Percentiles rank a stretch among this genome's conserved stretches.
These are phyloP conservation scores for Dendrobium officinale DNA, from an alignment of 106 monocot species.

Conservation along the genomic window DNA sequence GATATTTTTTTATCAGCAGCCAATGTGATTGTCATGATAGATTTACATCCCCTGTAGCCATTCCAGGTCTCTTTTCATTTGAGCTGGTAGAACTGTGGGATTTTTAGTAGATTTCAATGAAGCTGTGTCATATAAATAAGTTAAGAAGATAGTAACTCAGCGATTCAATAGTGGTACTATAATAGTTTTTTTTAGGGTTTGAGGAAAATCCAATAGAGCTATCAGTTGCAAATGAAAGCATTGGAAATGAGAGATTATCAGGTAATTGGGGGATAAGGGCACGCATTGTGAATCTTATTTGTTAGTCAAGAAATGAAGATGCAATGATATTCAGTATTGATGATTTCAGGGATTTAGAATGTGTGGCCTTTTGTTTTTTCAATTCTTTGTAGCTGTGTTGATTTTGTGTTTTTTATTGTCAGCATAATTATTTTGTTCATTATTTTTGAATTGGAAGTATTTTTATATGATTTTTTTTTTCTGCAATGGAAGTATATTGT, in stretches of 20 bases:
- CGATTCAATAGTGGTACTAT: not conserved
- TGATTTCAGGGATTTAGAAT: too few species aligned
- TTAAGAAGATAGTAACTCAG: not conserved
- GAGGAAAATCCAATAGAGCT: conserved; percentile 3
- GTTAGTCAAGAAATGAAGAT: conserved; percentile 1
- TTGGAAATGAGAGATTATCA: not conserved
- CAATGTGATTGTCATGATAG: conserved; percentile 27
- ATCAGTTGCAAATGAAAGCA: not conserved
- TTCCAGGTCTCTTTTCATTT: conserved; percentile 16
- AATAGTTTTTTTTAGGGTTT: not conserved
- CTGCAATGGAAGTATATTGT: too few species aligned
- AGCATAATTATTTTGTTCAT: too few species aligned
- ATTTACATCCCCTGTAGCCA: conserved; percentile 4
- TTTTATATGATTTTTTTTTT: too few species aligned
- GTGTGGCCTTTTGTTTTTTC: too few species aligned
- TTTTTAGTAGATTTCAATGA: conserved; percentile 16
- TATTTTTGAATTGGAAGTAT: too few species aligned
- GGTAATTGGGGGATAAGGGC: not conserved
- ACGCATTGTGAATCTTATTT: conserved; percentile 1
- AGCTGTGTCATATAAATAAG: conserved; percentile 43
- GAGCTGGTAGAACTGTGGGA: conserved; percentile 36
- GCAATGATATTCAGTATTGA: not conserved
- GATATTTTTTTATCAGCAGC: conserved; percentile 16
- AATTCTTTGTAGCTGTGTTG: too few species aligned
- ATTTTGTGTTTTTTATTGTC: too few species aligned